These are phyloP conservation scores for Fusarium sp. DNA, from an alignment of 2,329 filamentous ascomycete species.

Conservation along the genomic window DNA sequence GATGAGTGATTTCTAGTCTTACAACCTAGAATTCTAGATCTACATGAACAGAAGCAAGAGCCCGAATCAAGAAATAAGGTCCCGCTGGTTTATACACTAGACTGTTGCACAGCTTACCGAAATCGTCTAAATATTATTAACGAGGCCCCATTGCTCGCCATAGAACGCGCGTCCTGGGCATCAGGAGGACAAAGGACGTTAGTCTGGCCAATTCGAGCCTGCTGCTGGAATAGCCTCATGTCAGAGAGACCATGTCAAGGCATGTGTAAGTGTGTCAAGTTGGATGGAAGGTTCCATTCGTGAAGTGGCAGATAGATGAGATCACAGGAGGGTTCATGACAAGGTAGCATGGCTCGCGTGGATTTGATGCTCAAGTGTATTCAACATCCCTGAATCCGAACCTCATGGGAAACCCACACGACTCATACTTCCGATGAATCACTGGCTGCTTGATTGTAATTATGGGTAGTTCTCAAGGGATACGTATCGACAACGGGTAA, in stretches of 20 bases:
- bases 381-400: slow-evolving; percentile 4
- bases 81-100: slow-evolving; percentile 10
- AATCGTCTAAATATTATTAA: slow-evolving; percentile 25
- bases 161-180: slow-evolving; percentile 42
- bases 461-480: not conserved
- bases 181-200: slow-evolving; percentile 4
- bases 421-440: not conserved
- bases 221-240: slow-evolving; percentile 21
- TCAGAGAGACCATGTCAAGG: not conserved
- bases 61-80: not conserved
- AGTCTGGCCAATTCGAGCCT: slow-evolving; percentile 2
- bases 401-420: not conserved
- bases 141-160: slow-evolving; percentile 18
- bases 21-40: slow-evolving; percentile 3
- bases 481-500: slow-evolving; percentile 11
- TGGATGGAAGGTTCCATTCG: slow-evolving; percentile 8
- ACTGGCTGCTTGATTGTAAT: slow-evolving; percentile 11
- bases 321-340: not conserved
- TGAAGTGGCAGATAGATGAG: slow-evolving; percentile 16
- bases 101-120: slow-evolving; percentile 24
- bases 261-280: not conserved
- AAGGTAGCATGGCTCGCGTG: not conserved
- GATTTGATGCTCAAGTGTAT: not conserved
- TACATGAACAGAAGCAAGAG: not conserved
- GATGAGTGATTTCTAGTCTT: not conserved